A percentile compares a stretch with the other conserved stretches of the same genome.
Evolutionary conservation across 306 rosid genomes (phyloP).

Genomic region (barrel medic (Medicago truncatula)): MtrunA17r5.0-ANR NC_053042.1:14804001-14804500

Average conservation of each 20-base stretch:
- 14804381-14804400: conserved; percentile 97
- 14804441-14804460: conserved; percentile 37
- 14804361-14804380: conserved; percentile 91
- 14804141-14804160: neutral
- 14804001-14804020: neutral
- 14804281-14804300: conserved; percentile 23
- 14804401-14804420: conserved; percentile 98
- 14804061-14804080: conserved; percentile 14
- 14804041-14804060: conserved; percentile 9
- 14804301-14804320: neutral
- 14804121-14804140: conserved; percentile 31
- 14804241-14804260: conserved; percentile 20
- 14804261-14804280: conserved; percentile 17
- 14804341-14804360: conserved; percentile 34
- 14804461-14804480: conserved; percentile 26
- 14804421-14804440: conserved; percentile 97
- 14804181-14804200: conserved; percentile 25
- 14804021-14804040: conserved; percentile 3
- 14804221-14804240: conserved; percentile 19
- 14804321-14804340: conserved; percentile 11
- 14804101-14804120: neutral
- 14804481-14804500: conserved; percentile 15
- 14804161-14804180: conserved; percentile 21
- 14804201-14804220: conserved; percentile 3
- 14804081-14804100: conserved; percentile 6